Base-by-base conservation (phyloP, 1,139 yeast genomes). In the Blastobotrys buckinghamii region DNA sequence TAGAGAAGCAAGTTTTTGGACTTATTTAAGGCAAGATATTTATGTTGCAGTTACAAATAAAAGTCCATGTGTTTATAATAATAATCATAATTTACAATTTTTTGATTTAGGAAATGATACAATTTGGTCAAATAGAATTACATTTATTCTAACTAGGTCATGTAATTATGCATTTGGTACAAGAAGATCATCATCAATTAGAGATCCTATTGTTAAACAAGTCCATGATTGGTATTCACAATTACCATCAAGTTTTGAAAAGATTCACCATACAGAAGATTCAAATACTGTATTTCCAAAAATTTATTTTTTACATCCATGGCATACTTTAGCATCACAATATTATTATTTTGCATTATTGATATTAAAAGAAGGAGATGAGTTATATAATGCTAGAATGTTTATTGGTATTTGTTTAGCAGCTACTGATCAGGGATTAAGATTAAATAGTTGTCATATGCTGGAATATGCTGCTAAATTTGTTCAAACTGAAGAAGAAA, bases 111-210 rank as follows among this genome's bases (percentile, higher is more conserved):
- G 40, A 12, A 42, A 39, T 27, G 45, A 42, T 16, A 24, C 35
- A 12, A 42, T 42, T 19, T 42, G 45, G 45, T 27, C 45, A n/a
- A 42, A 42, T 22, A 19, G 45, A 15, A 42, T 42, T n/a, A 42
- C 45, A 7, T 42, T 42, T 24, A 34, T 42, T 2, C 15, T 22
- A 15, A 22, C 45, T 19, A 15, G 45, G 4, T 39, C 40, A 2
- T 42, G 45, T 26, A 42, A 42, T 34, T 35, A 19, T 17, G 45
- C 33, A 15, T 35, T 34, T 26, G 45, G 45, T 17, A 13, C 19
- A 7, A 22, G 27, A 10, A 15, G 10, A 22, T 13, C 40, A 2
- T 16, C 33, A n/a, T 20, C 38, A n/a, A 19, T 19, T 10, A 19
- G 45, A 24, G 40, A 16, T 12, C 39, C 17, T 7, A 42, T 42